Evolutionary conservation across 2,329 filamentous ascomycete species (phyloP).

Genomic region (Penicillium sp.): DNA sequence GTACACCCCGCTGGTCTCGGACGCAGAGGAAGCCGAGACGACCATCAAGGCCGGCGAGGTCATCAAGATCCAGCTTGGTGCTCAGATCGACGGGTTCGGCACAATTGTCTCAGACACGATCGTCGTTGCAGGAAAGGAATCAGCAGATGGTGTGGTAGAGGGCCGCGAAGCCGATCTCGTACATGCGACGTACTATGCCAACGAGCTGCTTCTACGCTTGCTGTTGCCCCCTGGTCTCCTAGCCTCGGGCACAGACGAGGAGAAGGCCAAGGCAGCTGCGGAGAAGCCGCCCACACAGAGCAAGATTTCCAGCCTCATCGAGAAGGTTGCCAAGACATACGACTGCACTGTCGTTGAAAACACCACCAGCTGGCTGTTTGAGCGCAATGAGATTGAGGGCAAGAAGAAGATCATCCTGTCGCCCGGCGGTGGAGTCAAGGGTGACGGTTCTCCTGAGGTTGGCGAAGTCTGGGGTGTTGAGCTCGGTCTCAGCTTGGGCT

Average conservation of each 20-base stretch:
- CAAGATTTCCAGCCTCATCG: constrained; percentile 80
- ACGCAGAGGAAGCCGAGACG: constrained; percentile 75
- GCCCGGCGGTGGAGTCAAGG: constrained; percentile 75
- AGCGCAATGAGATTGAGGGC: constrained; percentile 95
- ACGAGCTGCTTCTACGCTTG: constrained; percentile 86
- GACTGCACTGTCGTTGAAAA: constrained; percentile 93
- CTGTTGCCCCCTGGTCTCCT: constrained; percentile 89
- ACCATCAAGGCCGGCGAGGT: constrained; percentile 80
- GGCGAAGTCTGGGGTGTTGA: constrained; percentile 98
- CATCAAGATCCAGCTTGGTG: constrained; percentile 97
- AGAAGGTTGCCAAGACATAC: constrained; percentile 88
- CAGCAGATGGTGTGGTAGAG: constrained; percentile 61
- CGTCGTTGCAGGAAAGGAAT: constrained; percentile 62
- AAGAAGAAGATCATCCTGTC: constrained; percentile 97
- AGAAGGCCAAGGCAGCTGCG: constrained; percentile 85
- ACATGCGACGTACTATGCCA: constrained; percentile 88
- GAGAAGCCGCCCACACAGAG: constrained; percentile 79
- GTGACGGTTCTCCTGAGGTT: constrained; percentile 81
- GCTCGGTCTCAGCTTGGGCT: constrained; percentile 84
- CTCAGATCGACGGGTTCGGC: constrained; percentile 95
- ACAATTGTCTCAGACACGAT: constrained; percentile 95
- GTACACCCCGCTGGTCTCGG: constrained; percentile 86
- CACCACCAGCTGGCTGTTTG: constrained; percentile 96
- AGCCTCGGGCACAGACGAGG: constrained; percentile 79
- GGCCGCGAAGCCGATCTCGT: constrained; percentile 82